These are phyloP conservation scores for Solanum neorickii DNA, from an alignment of 257 asterid species.

Conservation along the genomic window DNA sequence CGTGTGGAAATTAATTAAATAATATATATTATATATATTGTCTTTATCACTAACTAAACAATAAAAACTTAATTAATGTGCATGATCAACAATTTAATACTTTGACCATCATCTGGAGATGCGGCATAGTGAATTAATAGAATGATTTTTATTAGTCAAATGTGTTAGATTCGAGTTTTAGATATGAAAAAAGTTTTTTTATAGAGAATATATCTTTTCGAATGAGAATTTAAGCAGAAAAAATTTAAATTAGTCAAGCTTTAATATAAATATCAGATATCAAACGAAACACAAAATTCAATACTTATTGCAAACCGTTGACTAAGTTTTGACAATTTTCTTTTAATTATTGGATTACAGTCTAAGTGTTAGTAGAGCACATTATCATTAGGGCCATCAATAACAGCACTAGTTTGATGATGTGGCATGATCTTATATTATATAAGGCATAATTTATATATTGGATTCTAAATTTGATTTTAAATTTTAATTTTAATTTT, in stretches of 20 bases:
- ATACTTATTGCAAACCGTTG: not conserved
- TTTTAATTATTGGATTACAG: not conserved
- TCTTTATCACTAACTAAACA: not conserved
- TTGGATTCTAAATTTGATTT: no score
- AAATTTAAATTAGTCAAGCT: no score
- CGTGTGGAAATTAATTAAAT: not conserved
- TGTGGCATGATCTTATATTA: not conserved
- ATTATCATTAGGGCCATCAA: not conserved
- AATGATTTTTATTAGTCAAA: rapidly evolving
- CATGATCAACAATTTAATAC: not conserved
- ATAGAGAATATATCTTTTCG: no score
- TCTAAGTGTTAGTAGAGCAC: not conserved
- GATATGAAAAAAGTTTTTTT: rapidly evolving
- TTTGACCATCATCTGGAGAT: no score
- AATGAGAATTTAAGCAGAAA: rapidly evolving
- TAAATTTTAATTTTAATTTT: no score
- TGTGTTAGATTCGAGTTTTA: no score
- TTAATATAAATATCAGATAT: rapidly evolving
- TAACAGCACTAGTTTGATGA: not conserved
- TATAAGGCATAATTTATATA: no score
- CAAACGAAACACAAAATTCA: no score
- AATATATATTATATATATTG: not conserved
- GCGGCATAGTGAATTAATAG: no score
- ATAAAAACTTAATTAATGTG: not conserved
- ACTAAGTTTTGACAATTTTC: not conserved